These are phyloP conservation scores for Fraxinus sp. DNA, from an alignment of 305 asterid species.

Conservation along the genomic window DNA sequence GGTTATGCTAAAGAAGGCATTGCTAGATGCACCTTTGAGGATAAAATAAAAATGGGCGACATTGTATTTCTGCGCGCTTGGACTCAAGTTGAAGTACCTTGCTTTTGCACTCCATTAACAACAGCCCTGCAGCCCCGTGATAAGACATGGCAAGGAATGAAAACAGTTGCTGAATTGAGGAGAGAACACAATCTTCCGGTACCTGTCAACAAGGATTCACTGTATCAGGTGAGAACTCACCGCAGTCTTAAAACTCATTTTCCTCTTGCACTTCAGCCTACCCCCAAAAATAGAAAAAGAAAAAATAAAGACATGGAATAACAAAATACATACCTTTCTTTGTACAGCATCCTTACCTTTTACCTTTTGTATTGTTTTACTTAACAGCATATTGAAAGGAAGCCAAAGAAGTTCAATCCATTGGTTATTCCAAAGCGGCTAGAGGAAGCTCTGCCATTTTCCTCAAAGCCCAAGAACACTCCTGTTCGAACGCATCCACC, in stretches of 20 bases:
- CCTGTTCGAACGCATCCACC: conserved; percentile 48
- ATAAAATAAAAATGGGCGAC: conserved; percentile 84
- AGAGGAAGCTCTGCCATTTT: conserved; percentile 71
- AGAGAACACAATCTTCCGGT: conserved; percentile 65
- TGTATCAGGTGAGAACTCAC: conserved; percentile 56
- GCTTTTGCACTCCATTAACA: conserved; percentile 79
- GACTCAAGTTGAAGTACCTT: conserved; percentile 96
- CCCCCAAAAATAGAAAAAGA: not conserved
- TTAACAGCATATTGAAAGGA: conserved; percentile 79
- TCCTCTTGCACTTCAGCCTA: not conserved
- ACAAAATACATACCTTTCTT: conserved; percentile 7
- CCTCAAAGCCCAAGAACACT: conserved; percentile 71
- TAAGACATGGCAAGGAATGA: conserved; percentile 88
- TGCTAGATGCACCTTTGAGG: conserved; percentile 97
- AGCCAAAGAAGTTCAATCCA: conserved; percentile 77
- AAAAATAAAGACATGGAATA: not conserved
- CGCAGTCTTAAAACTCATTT: not conserved
- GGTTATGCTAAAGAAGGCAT: conserved; percentile 78
- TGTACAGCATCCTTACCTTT: not conserved
- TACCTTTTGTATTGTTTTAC: conserved; percentile 15
- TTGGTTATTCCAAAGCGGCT: conserved; percentile 74
- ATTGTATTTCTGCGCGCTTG: conserved; percentile 92
- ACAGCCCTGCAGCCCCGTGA: conserved; percentile 90
- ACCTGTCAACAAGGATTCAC: conserved; percentile 86
- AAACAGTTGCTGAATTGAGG: conserved; percentile 85